Base-by-base conservation (phyloP, 106 monocot genomes). In the Acorus gramineus region DNA sequence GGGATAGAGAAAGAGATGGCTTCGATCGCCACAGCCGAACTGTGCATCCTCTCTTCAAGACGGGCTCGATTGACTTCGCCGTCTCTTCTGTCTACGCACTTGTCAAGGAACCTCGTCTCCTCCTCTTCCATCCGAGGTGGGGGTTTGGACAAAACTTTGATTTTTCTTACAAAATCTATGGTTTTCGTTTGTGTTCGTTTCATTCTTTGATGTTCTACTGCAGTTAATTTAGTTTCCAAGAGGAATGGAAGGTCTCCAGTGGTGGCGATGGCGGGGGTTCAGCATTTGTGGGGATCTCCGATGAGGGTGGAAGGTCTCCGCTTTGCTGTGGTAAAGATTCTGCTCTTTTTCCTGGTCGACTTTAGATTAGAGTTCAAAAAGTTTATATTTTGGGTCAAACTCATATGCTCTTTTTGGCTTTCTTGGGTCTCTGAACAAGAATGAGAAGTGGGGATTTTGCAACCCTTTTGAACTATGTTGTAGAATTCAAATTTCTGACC, bases 271-370 rank as follows among this genome's bases (percentile, higher is more conserved):
- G 68, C 59, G 43, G 55, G 73, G 7, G 53, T 55, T 6, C 49
- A 55, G 61, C 52, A 9, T 7, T 5, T 80, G 70, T 49, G 69
- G 43, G 79, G 79, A 4, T 79, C 79, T 13, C 55, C 75, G 58
- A 75, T 66, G 59, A 75, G 49, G 42, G 60, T 48, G 43, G 50
- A 71, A 57, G 80, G 75, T 14, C 49, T 80, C 28, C 70, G 71
- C 11, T 80, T 75, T 55, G 80, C 75, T 4, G 70, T 80, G 69
- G 80, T 80, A 47, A 71, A 54, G 1, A 50, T 51, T n/a, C 57
- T 68, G 5, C 8, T 47, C 12, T 9, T 57, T 52, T 11, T 13
- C 2, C 44, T 73, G 28, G 45, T 43, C 12, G 12, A 4, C 13
- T 55, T 56, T 8, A 28, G 3, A 2, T 43, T 42, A 8, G 50